A percentile compares a stretch with the other conserved stretches of the same genome.
Conservation (phyloP, 2,329 filamentous ascomycete species). For the Botrytis sinoallii region DNA sequence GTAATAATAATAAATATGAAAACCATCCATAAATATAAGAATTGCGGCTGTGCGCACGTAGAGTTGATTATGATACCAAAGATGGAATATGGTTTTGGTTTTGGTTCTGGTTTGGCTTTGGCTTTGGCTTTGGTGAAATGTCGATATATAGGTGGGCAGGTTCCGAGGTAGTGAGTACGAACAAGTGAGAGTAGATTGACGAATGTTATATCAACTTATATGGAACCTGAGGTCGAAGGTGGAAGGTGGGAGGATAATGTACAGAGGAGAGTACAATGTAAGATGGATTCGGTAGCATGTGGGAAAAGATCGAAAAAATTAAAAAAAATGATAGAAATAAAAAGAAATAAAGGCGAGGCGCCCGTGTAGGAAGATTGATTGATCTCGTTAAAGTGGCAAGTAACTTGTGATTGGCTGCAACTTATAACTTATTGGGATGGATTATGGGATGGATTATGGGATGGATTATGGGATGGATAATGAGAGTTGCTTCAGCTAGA, state of each 20-base stretch:
- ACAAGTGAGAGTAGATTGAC: neutral
- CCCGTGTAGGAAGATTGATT: neutral
- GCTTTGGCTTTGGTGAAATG: neutral
- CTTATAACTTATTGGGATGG: neutral
- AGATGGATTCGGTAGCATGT: neutral
- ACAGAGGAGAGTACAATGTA: too few relatives aligned
- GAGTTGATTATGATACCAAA: neutral
- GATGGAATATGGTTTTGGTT: neutral
- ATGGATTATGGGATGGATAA: neutral
- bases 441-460: neutral
- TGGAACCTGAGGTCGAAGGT: neutral
- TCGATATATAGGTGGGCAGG: neutral
- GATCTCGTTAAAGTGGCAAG: conserved; percentile 2
- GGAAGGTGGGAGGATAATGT: neutral
- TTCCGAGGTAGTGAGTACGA: neutral
- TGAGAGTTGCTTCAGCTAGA: neutral
- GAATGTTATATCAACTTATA: neutral
- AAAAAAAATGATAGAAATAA: neutral
- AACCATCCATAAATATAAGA: neutral
- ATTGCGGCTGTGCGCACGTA: neutral
- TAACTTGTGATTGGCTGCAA: neutral
- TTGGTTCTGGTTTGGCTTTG: neutral
- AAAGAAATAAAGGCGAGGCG: neutral
- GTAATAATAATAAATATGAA: neutral
- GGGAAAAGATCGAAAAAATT: neutral